These are phyloP conservation scores for Globisporangium canariense DNA, from an alignment of 352 stramenopile species.

Conservation along the genomic window DNA sequence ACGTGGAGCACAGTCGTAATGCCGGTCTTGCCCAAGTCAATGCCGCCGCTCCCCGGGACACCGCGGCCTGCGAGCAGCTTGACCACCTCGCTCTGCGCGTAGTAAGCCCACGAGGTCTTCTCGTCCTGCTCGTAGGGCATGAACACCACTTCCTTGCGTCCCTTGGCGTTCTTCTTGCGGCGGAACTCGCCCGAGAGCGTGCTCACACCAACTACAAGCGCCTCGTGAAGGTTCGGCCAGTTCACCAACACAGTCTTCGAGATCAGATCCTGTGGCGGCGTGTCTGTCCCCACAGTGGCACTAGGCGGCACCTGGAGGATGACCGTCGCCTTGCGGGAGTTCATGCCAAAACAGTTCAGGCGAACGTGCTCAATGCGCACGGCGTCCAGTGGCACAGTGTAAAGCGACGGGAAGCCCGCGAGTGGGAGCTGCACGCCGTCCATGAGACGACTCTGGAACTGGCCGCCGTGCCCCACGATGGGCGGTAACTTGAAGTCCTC, in stretches of 20 bases:
- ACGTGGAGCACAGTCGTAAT: slow-evolving; percentile 78
- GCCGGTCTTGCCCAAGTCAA: slow-evolving; percentile 90
- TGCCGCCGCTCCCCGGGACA: slow-evolving; percentile 85
- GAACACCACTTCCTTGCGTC: slow-evolving; percentile 32
- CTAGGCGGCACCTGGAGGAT: slow-evolving; percentile 58
- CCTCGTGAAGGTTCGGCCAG: slow-evolving; percentile 98
- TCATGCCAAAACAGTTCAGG: slow-evolving; percentile 96
- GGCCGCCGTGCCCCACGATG: slow-evolving; percentile 38
- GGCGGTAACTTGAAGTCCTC: slow-evolving; percentile 48
- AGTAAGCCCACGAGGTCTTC: slow-evolving; percentile 65
- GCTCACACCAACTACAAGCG: slow-evolving; percentile 80
- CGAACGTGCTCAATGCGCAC: slow-evolving; percentile 63
- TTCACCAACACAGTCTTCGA: slow-evolving; percentile 92
- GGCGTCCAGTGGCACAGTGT: slow-evolving; percentile 49
- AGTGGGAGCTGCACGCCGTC: slow-evolving; percentile 68
- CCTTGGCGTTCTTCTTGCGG: slow-evolving; percentile 23
- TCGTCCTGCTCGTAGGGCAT: slow-evolving; percentile 42
- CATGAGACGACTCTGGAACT: slow-evolving; percentile 76
- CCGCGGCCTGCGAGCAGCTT: slow-evolving; percentile 73
- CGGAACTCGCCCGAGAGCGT: slow-evolving; percentile 59
- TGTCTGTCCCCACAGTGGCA: slow-evolving; percentile 17
- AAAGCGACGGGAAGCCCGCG: slow-evolving; percentile 75
- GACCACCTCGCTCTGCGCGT: slow-evolving; percentile 62
- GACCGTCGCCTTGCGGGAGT: slow-evolving; percentile 69
- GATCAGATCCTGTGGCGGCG: slow-evolving; percentile 39